These are phyloP conservation scores for Colletotrichum liaoningense DNA, from an alignment of 2,329 filamentous ascomycete genomes.

Conservation along the genomic window DNA sequence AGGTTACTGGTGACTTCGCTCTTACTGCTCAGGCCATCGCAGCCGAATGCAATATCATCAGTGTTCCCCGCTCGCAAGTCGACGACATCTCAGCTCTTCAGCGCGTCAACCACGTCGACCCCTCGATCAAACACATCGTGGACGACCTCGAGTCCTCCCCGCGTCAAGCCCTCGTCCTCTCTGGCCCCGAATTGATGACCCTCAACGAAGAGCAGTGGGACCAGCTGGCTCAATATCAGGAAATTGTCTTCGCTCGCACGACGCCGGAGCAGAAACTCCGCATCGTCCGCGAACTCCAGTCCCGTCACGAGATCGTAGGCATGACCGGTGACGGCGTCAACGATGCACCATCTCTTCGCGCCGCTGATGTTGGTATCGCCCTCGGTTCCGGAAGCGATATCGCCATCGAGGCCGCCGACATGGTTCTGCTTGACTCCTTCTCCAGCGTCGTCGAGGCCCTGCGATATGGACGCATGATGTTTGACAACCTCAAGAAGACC, in stretches of 20 bases:
- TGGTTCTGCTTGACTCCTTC: slow-evolving; percentile 83
- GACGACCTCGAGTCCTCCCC: slow-evolving; percentile 37
- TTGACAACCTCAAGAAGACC: slow-evolving; percentile 83
- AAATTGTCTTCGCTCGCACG: slow-evolving; percentile 81
- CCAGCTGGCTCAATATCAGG: slow-evolving; percentile 71
- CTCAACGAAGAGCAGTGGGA: slow-evolving; percentile 79
- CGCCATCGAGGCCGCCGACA: slow-evolving; percentile 83
- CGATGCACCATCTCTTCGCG: slow-evolving; percentile 83
- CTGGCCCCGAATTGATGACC: slow-evolving; percentile 72
- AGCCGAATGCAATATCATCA: slow-evolving; percentile 78
- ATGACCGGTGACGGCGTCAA: slow-evolving; percentile 93
- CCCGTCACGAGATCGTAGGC: slow-evolving; percentile 73
- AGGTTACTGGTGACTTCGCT: slow-evolving; percentile 81
- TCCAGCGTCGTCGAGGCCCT: slow-evolving; percentile 79
- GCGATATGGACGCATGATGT: slow-evolving; percentile 79
- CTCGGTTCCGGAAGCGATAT: slow-evolving; percentile 86
- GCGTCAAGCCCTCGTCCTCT: slow-evolving; percentile 69
- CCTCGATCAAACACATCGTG: slow-evolving; percentile 33
- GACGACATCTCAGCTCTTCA: slow-evolving; percentile 66
- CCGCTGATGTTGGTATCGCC: slow-evolving; percentile 85
- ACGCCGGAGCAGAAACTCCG: slow-evolving; percentile 84
- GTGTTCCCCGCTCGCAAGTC: slow-evolving; percentile 57
- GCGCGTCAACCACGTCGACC: slow-evolving; percentile 43
- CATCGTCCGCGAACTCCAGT: slow-evolving; percentile 81
- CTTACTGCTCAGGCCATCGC: slow-evolving; percentile 81